phyloP scores from a whole-genome alignment of 768 basidiomycete species.

The Podaxis rugospora region DNA sequence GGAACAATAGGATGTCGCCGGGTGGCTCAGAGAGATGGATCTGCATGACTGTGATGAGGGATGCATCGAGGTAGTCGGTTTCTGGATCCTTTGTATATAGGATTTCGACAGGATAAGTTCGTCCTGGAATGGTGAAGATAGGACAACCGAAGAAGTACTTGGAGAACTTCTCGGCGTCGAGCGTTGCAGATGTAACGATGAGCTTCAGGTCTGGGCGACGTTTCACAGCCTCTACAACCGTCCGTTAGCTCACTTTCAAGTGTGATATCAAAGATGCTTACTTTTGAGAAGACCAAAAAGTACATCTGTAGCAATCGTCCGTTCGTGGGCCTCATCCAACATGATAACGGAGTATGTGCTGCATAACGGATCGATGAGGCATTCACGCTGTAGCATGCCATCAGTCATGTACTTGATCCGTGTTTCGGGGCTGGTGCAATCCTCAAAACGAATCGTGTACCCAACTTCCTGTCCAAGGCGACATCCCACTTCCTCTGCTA shows the following conservation, averaged over 20 bases:
- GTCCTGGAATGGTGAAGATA: conserved; percentile 99
- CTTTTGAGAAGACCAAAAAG: conserved; percentile 95
- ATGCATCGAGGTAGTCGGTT: conserved; percentile 94
- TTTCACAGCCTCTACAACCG: conserved; percentile 79
- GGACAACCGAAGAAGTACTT: conserved; percentile 99
- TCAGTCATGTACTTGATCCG: conserved; percentile 99
- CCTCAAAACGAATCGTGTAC: conserved; percentile 98
- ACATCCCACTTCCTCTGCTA: conserved; percentile 97
- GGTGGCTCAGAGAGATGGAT: conserved; percentile 98
- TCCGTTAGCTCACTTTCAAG: conserved; percentile 14
- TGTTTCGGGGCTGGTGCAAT: conserved; percentile 97
- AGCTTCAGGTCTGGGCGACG: conserved; percentile 94
- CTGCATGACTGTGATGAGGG: conserved; percentile 98
- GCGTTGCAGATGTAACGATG: conserved; percentile 96
- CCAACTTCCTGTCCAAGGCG: conserved; percentile 97
- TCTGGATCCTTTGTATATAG: conserved; percentile 99
- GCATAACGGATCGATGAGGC: conserved; percentile 91
- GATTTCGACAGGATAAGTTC: conserved; percentile 97
- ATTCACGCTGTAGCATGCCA: conserved; percentile 98
- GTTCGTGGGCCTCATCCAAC: conserved; percentile 98
- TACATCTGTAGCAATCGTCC: conserved; percentile 98
- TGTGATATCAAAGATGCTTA: conserved; percentile 23
- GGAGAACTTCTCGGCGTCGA: conserved; percentile 99
- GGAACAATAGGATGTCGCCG: conserved; percentile 93
- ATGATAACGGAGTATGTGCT: conserved; percentile 93